These are phyloP conservation scores for Rhynchospora tenuis DNA, from an alignment of 176 grass and related monocot species.

Conservation along the genomic window DNA sequence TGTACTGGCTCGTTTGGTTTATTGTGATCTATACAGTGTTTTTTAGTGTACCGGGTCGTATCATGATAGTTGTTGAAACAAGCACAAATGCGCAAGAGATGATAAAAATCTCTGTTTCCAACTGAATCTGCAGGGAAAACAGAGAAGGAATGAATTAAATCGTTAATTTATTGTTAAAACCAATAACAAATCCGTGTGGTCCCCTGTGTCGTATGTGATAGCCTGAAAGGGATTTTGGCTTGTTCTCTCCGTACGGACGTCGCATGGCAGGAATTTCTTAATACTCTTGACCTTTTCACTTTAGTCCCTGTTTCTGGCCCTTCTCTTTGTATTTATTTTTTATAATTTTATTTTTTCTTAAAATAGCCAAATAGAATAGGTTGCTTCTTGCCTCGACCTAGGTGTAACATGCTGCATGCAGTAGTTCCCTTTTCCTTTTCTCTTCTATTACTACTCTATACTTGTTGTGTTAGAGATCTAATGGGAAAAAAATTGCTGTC, in stretches of 20 bases:
- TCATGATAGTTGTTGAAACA: background rate
- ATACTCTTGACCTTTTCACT: background rate
- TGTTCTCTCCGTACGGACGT: slow-evolving; percentile 7
- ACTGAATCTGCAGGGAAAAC: background rate
- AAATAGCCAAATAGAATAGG: background rate
- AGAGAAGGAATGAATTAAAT: background rate
- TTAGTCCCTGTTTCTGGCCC: background rate
- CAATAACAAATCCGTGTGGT: background rate
- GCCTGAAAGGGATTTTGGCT: background rate
- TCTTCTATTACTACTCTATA: background rate
- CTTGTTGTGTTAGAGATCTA: background rate
- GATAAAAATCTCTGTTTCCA: background rate
- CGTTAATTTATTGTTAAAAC: background rate
- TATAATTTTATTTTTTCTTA: background rate
- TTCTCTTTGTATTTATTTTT: background rate
- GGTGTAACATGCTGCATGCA: background rate
- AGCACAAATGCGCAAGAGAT: background rate
- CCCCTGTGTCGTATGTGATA: background rate
- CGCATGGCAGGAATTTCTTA: background rate
- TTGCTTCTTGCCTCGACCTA: background rate
- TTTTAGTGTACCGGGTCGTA: background rate
- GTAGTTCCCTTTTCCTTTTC: background rate
- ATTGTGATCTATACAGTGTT: background rate
- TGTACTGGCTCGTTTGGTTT: slow-evolving; percentile 14
- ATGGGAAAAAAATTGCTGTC: background rate